phyloP scores from a whole-genome alignment of 1,284 basidiomycete genomes.

The Ceratobasidium sp. region DNA sequence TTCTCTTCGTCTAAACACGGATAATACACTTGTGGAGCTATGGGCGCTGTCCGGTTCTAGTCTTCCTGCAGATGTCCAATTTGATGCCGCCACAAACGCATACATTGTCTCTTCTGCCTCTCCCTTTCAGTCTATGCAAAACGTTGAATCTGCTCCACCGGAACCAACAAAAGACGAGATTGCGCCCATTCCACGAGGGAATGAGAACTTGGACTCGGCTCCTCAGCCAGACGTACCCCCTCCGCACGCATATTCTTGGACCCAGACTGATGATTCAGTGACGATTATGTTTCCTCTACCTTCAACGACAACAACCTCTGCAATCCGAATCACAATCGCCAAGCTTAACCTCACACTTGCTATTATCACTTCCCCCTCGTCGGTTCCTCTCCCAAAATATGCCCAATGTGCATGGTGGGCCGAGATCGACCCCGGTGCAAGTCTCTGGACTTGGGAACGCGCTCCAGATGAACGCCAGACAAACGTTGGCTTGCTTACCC shows the following conservation, averaged over 20 bases:
- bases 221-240: conserved; percentile 60
- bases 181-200: conserved; percentile 72
- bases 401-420: conserved; percentile 80
- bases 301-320: conserved; percentile 70
- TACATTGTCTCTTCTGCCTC: conserved; percentile 73
- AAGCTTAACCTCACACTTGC: conserved; percentile 75
- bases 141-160: conserved; percentile 59
- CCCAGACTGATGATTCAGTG: conserved; percentile 84
- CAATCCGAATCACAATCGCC: conserved; percentile 77
- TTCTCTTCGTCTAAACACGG: conserved; percentile 23
- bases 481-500: conserved; percentile 70
- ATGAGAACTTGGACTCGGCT: conserved; percentile 65
- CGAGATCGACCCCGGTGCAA: conserved; percentile 74
- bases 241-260: conserved; percentile 84
- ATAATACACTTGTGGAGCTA: conserved; percentile 61
- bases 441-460: conserved; percentile 90
- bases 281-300: conserved; percentile 88
- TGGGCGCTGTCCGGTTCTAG: conserved; percentile 81
- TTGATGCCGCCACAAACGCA: conserved; percentile 62
- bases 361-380: conserved; percentile 59
- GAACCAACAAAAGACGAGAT: conserved; percentile 74
- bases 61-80: conserved; percentile 75
- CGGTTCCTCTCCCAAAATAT: conserved; percentile 70
- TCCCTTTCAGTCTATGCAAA: conserved; percentile 62
- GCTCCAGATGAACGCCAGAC: conserved; percentile 45